Evolutionary conservation across 352 stramenopile species (phyloP).

Genomic region (Phytopythium delawarense): DNA sequence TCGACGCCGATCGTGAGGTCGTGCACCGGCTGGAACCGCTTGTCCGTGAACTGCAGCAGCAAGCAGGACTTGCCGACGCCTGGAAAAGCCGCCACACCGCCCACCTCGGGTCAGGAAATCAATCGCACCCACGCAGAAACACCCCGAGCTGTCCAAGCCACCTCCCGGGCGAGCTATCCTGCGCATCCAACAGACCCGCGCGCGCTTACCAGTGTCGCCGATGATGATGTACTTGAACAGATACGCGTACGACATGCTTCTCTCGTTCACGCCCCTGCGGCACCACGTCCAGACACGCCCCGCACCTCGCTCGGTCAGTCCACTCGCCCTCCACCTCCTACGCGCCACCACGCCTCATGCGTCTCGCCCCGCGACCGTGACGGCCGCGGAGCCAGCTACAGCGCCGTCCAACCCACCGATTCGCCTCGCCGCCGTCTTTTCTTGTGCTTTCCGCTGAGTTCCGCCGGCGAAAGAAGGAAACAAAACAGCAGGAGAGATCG

Average conservation of each 20-base stretch:
- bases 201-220: constrained; percentile 92
- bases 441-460: constrained; percentile 6
- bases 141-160: neutral
- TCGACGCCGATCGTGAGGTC: constrained; percentile 99
- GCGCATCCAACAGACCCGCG: neutral
- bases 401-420: neutral
- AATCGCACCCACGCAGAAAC: neutral
- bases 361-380: no score
- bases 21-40: constrained; percentile 99
- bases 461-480: neutral
- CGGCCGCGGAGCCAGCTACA: no score
- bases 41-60: constrained; percentile 99
- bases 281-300: no score
- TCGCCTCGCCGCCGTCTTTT: constrained; percentile 1
- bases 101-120: constrained; percentile 1
- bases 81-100: constrained; percentile 22
- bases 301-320: neutral
- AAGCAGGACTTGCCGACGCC: constrained; percentile 99
- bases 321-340: neutral
- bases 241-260: constrained; percentile 93
- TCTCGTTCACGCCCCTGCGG: neutral
- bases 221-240: constrained; percentile 99
- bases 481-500: neutral
- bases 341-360: neutral
- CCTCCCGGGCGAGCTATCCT: neutral